These are phyloP conservation scores for Neonectria neomacrospora DNA, from an alignment of 2,329 filamentous ascomycete genomes.

Conservation along the genomic window DNA sequence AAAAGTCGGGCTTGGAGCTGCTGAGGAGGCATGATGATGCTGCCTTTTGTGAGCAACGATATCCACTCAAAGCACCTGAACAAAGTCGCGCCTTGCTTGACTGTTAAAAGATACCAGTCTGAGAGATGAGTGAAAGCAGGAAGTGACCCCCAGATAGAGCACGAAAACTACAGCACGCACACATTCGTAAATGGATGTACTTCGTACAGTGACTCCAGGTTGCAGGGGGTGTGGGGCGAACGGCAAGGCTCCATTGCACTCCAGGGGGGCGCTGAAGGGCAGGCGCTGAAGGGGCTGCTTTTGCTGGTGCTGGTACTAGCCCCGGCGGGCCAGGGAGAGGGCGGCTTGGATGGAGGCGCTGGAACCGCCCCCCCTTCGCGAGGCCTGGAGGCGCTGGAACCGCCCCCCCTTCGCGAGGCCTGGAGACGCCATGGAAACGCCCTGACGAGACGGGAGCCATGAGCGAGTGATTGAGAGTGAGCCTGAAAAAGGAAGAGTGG, in stretches of 20 bases:
- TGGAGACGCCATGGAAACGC: constrained; percentile 24
- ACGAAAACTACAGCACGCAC: neutral
- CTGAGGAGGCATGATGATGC: constrained; percentile 4
- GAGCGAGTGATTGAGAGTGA: neutral
- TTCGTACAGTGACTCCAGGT: neutral
- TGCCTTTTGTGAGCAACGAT: neutral
- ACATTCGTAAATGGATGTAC: neutral
- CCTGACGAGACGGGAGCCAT: constrained; percentile 13
- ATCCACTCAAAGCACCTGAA: neutral
- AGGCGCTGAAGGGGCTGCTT: neutral
- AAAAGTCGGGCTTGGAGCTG: constrained; percentile 13
- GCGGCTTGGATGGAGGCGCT: constrained; percentile 22
- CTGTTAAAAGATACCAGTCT: neutral
- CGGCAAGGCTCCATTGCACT: constrained; percentile 1
- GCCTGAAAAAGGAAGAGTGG: constrained; percentile 4
- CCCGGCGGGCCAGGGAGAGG: constrained; percentile 8
- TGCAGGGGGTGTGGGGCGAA: neutral
- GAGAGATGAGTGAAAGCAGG: neutral
- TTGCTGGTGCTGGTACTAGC: neutral
- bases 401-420: constrained; percentile 23
- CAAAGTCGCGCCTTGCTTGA: neutral
- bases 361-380: constrained; percentile 25
- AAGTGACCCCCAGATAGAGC: neutral
- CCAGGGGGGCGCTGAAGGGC: neutral
- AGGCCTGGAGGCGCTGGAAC: constrained; percentile 24